Conservation (phyloP, 805 yeast species). For the Alloascoidea africana region DNA sequence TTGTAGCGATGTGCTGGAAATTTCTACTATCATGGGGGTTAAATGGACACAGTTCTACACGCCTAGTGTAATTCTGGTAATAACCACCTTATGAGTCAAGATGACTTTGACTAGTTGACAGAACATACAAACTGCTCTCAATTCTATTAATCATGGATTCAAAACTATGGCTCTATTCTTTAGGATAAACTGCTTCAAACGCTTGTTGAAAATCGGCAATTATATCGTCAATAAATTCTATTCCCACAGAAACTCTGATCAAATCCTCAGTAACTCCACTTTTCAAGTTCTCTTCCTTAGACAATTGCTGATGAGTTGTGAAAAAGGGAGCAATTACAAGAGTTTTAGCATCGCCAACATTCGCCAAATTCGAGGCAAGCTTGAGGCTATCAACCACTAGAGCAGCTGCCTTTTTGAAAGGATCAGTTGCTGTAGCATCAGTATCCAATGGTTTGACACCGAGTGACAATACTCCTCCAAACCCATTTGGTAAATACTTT, state of each 20-base stretch:
- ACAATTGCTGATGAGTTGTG: conserved; percentile 90
- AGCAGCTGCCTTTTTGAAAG: conserved; percentile 66
- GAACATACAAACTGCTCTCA: too few species aligned
- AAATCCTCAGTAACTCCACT: conserved; percentile 85
- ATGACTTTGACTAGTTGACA: too few species aligned
- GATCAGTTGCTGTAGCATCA: conserved; percentile 38
- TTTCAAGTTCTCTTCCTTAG: conserved; percentile 62
- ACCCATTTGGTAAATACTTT: conserved; percentile 64
- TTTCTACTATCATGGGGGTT: too few species aligned
- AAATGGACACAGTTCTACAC: too few species aligned
- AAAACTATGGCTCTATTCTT: too few species aligned
- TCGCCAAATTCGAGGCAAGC: conserved; percentile 85
- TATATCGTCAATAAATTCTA: conserved; percentile 83
- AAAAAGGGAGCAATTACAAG: conserved; percentile 91
- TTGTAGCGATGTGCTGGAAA: too few species aligned
- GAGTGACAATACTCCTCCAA: conserved; percentile 80
- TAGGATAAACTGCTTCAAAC: conserved; percentile 40
- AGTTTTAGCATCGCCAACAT: conserved; percentile 94
- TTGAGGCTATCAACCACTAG: conserved; percentile 71
- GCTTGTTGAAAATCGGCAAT: conserved; percentile 83
- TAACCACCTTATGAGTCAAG: too few species aligned
- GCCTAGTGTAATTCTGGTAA: too few species aligned
- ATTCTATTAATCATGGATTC: too few species aligned
- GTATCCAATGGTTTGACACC: conserved; percentile 60
- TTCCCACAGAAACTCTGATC: conserved; percentile 82